Evolutionary conservation across 2,329 filamentous ascomycete species (phyloP).

Genomic region (Neopestalotiopsis clavispora): DNA sequence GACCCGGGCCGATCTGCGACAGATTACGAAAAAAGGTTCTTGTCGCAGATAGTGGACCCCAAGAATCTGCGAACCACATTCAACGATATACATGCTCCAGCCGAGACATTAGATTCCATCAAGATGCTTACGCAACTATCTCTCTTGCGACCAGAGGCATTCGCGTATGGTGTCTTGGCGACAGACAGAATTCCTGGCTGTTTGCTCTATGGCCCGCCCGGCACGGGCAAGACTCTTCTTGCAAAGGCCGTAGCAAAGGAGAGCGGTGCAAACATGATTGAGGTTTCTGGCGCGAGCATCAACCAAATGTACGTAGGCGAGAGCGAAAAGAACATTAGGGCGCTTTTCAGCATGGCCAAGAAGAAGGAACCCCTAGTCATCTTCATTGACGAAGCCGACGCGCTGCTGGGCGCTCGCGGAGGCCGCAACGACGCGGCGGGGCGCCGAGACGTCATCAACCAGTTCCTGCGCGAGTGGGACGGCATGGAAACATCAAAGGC

Average conservation of each 20-base stretch:
- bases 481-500: slow-evolving; percentile 82
- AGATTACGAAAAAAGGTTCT: slow-evolving; percentile 79
- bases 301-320: slow-evolving; percentile 98
- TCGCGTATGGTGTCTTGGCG: slow-evolving; percentile 90
- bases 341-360: slow-evolving; percentile 88
- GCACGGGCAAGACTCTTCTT: slow-evolving; percentile 74
- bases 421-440: slow-evolving; percentile 68
- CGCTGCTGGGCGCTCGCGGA: slow-evolving; percentile 81
- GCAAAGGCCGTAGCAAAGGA: slow-evolving; percentile 74
- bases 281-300: slow-evolving; percentile 88
- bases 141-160: slow-evolving; percentile 88
- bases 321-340: slow-evolving; percentile 93
- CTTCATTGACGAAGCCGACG: slow-evolving; percentile 96
- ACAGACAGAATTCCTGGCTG: slow-evolving; percentile 90
- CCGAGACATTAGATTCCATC: slow-evolving; percentile 83
- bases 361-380: slow-evolving; percentile 92
- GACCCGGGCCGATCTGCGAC: slow-evolving; percentile 25
- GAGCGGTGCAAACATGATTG: slow-evolving; percentile 75
- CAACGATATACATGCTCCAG: slow-evolving; percentile 80
- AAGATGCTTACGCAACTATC: slow-evolving; percentile 89
- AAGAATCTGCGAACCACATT: slow-evolving; percentile 87
- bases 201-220: slow-evolving; percentile 85
- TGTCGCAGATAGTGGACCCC: slow-evolving; percentile 82
- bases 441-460: slow-evolving; percentile 91
- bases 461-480: slow-evolving; percentile 97